A percentile compares a stretch with the other conserved stretches of the same genome.
phyloP scores from a whole-genome alignment of 371 early-diverging fungal genomes.

The Chytridium lagenaria region DNA sequence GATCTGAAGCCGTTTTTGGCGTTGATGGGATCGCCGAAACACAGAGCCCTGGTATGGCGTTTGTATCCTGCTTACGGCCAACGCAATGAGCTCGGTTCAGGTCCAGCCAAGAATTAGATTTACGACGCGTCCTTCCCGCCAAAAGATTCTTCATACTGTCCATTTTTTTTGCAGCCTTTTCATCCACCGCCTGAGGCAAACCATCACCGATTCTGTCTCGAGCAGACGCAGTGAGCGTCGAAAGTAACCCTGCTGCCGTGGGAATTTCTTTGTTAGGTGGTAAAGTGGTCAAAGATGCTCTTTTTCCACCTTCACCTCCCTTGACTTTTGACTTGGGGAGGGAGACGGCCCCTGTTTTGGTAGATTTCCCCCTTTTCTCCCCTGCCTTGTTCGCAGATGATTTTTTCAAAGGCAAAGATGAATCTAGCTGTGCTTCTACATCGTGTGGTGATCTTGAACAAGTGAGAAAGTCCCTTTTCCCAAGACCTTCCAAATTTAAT shows the following conservation, averaged over 20 bases:
- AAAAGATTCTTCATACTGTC: conserved; percentile 9
- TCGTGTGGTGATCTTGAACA: too few relatives aligned
- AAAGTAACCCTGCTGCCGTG: conserved; percentile 13
- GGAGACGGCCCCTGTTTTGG: neutral
- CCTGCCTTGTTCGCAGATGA: neutral
- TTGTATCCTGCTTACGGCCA: neutral
- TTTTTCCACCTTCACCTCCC: neutral
- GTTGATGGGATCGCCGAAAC: conserved; percentile 18
- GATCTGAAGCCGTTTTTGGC: neutral
- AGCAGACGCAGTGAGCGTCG: neutral
- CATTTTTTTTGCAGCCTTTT: neutral
- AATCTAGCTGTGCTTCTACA: too few relatives aligned
- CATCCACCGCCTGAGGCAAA: conserved; percentile 9
- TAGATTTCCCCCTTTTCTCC: neutral
- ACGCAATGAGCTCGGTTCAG: neutral
- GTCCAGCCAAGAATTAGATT: conserved; percentile 17
- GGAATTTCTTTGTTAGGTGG: neutral
- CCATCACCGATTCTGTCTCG: conserved; percentile 9
- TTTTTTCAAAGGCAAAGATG: neutral
- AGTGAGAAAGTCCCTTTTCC: neutral
- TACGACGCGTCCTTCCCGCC: conserved; percentile 3
- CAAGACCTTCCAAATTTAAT: neutral
- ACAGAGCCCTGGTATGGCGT: conserved; percentile 19
- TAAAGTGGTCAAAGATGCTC: too few relatives aligned
- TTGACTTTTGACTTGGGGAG: neutral